These are phyloP conservation scores for Fusarium mangiferae DNA, from an alignment of 2,329 filamentous ascomycete species.

Conservation along the genomic window DNA sequence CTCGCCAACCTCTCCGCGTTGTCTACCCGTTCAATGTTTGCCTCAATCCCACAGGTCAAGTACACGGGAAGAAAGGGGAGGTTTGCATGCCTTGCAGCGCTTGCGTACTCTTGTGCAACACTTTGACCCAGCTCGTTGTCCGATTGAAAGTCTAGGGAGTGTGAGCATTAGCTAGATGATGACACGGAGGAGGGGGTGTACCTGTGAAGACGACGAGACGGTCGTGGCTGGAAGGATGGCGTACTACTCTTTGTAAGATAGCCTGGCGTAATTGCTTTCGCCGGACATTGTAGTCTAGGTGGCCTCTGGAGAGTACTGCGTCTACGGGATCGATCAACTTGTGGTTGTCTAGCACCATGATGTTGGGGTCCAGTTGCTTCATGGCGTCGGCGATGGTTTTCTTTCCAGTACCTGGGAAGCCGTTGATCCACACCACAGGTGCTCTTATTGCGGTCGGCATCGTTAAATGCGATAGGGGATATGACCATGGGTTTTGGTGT, in stretches of 20 bases:
- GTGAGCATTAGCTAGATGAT: neutral
- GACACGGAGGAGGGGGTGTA: neutral
- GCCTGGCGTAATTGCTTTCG: neutral
- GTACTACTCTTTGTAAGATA: neutral
- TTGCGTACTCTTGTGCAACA: neutral
- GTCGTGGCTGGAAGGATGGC: neutral
- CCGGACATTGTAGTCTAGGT: neutral
- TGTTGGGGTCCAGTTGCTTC: neutral
- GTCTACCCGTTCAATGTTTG: neutral
- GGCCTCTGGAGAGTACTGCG: neutral
- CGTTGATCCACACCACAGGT: neutral
- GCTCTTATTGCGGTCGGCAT: neutral
- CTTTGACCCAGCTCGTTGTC: neutral
- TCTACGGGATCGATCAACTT: neutral
- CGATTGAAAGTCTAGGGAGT: neutral
- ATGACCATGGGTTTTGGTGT: neutral
- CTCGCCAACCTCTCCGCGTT: neutral
- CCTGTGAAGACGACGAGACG: neutral
- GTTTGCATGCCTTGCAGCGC: neutral
- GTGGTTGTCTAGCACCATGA: neutral
- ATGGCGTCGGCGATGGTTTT: neutral
- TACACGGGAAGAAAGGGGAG: neutral
- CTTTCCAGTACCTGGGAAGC: neutral
- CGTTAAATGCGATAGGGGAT: rapidly evolving
- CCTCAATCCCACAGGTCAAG: neutral